Percentiles rank a stretch among this genome's conserved stretches.
Evolutionary conservation across 768 basidiomycete species (phyloP).

Genomic region (Boletellus sp.): DNA sequence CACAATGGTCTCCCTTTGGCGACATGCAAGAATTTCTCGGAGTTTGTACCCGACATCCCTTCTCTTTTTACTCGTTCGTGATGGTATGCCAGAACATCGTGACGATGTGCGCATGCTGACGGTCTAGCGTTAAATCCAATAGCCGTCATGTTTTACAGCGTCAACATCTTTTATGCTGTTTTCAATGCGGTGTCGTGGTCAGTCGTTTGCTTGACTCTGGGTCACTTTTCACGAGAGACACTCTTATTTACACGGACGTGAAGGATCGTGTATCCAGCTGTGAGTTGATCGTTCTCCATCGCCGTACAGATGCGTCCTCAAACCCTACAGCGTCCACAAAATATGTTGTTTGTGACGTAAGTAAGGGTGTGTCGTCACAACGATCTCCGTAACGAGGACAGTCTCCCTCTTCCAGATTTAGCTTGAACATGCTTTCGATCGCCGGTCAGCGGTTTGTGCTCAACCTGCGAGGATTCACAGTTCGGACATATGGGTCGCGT

Average conservation of each 20-base stretch:
- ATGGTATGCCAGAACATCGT: conserved; percentile 1
- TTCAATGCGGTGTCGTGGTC: conserved; percentile 3
- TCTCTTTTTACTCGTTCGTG: conserved; percentile 8
- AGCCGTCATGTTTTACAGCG: conserved; percentile 7
- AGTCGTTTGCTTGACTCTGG: neutral
- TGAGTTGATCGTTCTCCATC: neutral
- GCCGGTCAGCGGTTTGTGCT: conserved; percentile 19
- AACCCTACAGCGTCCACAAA: neutral
- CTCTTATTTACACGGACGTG: neutral
- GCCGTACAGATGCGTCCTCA: neutral
- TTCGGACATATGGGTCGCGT: neutral
- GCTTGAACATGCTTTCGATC: conserved; percentile 15
- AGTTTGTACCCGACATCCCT: conserved; percentile 8
- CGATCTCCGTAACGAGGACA: too few species aligned
- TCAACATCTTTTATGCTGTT: neutral
- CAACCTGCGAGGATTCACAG: conserved; percentile 13
- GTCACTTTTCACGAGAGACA: neutral
- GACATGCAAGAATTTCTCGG: conserved; percentile 1
- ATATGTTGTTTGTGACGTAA: neutral
- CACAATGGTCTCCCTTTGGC: conserved; percentile 6
- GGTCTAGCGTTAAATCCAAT: neutral
- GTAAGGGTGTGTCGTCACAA: neutral
- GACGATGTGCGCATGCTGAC: neutral
- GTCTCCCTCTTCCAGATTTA: neutral
- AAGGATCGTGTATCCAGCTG: neutral